phyloP scores from a whole-genome alignment of 805 yeast genomes.

The Allodekkera sacchari region DNA sequence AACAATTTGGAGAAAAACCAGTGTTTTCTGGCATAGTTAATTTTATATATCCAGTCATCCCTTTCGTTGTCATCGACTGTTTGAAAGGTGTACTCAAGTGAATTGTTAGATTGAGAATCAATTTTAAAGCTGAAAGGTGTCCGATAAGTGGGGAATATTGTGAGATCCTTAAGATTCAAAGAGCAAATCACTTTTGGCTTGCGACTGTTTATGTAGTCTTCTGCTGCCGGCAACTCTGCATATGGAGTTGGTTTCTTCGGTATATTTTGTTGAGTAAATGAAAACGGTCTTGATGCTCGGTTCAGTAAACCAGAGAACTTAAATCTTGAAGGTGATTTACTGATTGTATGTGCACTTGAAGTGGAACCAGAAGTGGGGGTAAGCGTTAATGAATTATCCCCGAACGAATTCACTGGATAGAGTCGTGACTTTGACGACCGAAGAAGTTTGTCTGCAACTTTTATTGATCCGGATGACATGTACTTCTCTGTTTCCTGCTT shows the following conservation, averaged over 20 bases:
- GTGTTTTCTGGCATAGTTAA: constrained; percentile 41
- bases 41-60: constrained; percentile 60
- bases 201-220: constrained; percentile 27
- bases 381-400: constrained; percentile 2
- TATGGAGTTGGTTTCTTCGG: constrained; percentile 32
- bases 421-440: constrained; percentile 2
- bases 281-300: constrained; percentile 51
- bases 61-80: constrained; percentile 53
- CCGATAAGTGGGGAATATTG: constrained; percentile 45
- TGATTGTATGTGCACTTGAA: constrained; percentile 1
- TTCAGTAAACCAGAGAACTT: constrained; percentile 23
- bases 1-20: constrained; percentile 41
- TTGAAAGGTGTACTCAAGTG: constrained; percentile 49
- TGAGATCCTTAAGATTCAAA: constrained; percentile 37
- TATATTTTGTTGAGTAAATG: constrained; percentile 35
- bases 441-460: constrained; percentile 4
- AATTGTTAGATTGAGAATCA: constrained; percentile 26
- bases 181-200: constrained; percentile 40
- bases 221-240: constrained; percentile 51
- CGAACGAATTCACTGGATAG: neutral
- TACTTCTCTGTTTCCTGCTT: constrained; percentile 19
- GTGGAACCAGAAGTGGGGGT: constrained; percentile 5
- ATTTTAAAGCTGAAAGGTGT: constrained; percentile 42
- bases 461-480: neutral
- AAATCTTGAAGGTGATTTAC: constrained; percentile 13